Evolutionary conservation across 805 yeast species (phyloP).

Genomic region (Saturnispora galanensis): DNA sequence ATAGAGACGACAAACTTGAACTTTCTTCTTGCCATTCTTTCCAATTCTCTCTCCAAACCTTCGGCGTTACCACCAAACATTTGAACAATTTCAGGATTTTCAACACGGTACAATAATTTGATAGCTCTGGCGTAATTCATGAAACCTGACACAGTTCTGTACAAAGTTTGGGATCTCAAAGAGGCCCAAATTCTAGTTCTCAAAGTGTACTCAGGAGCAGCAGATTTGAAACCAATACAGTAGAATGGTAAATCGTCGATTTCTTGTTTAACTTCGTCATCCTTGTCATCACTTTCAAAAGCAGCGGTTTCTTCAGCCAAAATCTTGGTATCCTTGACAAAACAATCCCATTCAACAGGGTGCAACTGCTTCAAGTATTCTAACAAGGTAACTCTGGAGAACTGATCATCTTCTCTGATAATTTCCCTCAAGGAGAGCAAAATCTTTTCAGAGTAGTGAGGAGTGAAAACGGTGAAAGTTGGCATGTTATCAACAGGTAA

Average conservation of each 20-base stretch:
- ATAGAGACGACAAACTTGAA: slow-evolving; percentile 74
- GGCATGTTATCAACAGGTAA: slow-evolving; percentile 99
- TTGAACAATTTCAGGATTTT: slow-evolving; percentile 90
- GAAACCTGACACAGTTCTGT: slow-evolving; percentile 95
- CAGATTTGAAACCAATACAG: slow-evolving; percentile 94
- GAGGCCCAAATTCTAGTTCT: slow-evolving; percentile 99
- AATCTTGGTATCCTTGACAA: slow-evolving; percentile 91
- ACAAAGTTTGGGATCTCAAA: slow-evolving; percentile 89
- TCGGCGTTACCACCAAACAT: slow-evolving; percentile 99
- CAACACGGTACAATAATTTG: slow-evolving; percentile 86
- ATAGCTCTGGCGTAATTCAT: slow-evolving; percentile 98
- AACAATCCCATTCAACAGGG: slow-evolving; percentile 96
- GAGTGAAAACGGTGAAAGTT: slow-evolving; percentile 91
- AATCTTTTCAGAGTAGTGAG: slow-evolving; percentile 94
- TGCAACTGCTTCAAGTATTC: slow-evolving; percentile 93
- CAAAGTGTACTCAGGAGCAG: slow-evolving; percentile 92
- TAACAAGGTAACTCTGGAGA: slow-evolving; percentile 84
- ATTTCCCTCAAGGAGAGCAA: slow-evolving; percentile 88
- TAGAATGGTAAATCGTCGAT: slow-evolving; percentile 89
- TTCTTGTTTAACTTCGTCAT: slow-evolving; percentile 62
- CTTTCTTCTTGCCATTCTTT: slow-evolving; percentile 78
- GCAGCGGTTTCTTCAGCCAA: slow-evolving; percentile 91
- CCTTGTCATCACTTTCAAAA: slow-evolving; percentile 58
- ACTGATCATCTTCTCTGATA: slow-evolving; percentile 94
- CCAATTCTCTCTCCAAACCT: slow-evolving; percentile 89